A percentile compares a stretch with the other conserved stretches of the same genome.
These are phyloP conservation scores for Toxoplasma gondii DNA, from an alignment of 169 alveolate species.

Conservation along the genomic window DNA sequence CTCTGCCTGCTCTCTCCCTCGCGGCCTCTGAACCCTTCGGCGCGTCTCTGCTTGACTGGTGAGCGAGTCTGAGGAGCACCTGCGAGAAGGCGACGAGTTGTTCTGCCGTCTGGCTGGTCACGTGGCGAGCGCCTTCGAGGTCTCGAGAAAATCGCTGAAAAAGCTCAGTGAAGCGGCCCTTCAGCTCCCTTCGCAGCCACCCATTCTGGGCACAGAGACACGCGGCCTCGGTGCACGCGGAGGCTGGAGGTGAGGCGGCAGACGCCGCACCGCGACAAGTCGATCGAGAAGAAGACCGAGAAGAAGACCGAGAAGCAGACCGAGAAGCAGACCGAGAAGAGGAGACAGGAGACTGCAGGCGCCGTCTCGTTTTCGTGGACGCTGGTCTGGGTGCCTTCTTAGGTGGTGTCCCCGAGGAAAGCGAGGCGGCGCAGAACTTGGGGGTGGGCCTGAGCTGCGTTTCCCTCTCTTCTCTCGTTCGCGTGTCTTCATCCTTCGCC, in stretches of 20 bases:
- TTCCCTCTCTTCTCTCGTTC: too few relatives aligned
- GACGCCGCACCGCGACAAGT: not conserved
- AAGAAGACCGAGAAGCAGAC: not conserved
- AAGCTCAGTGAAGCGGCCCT: not conserved
- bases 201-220: not conserved
- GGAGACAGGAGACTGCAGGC: not conserved
- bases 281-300: too few relatives aligned
- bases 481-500: too few relatives aligned
- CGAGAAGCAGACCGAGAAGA: not conserved
- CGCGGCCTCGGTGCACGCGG: not conserved
- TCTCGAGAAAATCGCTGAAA: not conserved
- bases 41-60: not conserved
- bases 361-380: too few relatives aligned
- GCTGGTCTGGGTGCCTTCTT: too few relatives aligned
- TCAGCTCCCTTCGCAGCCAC: not conserved
- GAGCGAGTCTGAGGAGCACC: not conserved
- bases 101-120: not conserved
- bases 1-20: not conserved
- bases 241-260: not conserved
- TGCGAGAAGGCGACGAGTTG: not conserved
- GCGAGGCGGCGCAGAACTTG: too few relatives aligned
- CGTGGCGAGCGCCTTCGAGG: not conserved
- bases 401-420: too few relatives aligned
- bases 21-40: not conserved
- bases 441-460: too few relatives aligned